Conservation (phyloP, 164 flowering plant genomes). For the Magnolia sinica region DNA sequence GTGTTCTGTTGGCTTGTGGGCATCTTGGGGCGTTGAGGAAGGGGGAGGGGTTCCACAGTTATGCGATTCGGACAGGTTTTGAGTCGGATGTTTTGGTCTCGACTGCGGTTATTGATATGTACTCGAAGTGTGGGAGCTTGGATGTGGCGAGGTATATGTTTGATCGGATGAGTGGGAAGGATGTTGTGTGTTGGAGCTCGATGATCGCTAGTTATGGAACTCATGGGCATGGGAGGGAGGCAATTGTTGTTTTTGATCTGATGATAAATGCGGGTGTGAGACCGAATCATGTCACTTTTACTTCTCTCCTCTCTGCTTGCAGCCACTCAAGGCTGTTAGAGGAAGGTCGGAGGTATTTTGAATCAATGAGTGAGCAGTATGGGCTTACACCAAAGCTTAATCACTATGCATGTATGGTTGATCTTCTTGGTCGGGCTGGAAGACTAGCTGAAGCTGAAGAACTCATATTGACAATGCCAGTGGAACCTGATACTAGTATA, state of each 20-base stretch:
- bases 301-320: conserved; percentile 18
- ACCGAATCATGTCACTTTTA: conserved; percentile 16
- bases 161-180: conserved; percentile 13
- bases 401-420: conserved; percentile 23
- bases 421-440: conserved; percentile 18
- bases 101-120: conserved; percentile 19
- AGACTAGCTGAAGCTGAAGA: conserved; percentile 15
- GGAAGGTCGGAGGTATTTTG: conserved; percentile 15
- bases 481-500: conserved; percentile 16
- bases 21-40: conserved; percentile 16
- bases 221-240: conserved; percentile 17
- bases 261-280: conserved; percentile 16
- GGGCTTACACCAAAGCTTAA: conserved; percentile 11
- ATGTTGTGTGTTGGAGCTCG: conserved; percentile 17
- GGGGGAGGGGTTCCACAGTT: conserved; percentile 17
- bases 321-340: conserved; percentile 19
- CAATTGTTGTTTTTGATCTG: conserved; percentile 6
- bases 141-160: conserved; percentile 15
- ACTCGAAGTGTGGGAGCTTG: conserved; percentile 17
- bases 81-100: conserved; percentile 11
- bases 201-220: conserved; percentile 15
- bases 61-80: conserved; percentile 12
- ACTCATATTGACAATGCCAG: conserved; percentile 14
- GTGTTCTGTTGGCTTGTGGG: conserved; percentile 20
- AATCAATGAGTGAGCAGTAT: conserved; percentile 11